Base-by-base conservation (phyloP, 108 stramenopile species). In the Nannochloropsis gaditana region DNA sequence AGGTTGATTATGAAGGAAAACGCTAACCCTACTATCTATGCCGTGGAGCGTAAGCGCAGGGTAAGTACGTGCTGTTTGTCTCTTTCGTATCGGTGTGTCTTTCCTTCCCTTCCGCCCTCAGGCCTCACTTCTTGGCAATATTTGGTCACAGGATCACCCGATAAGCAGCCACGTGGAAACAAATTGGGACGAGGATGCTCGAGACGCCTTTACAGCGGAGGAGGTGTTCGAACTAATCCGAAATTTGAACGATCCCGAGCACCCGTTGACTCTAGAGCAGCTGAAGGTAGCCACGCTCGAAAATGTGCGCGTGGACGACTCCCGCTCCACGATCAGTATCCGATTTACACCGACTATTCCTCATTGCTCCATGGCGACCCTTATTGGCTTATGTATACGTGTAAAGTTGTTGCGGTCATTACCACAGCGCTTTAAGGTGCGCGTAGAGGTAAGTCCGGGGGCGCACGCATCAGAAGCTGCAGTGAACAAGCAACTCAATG, bases 341-440 rank as follows among this genome's bases (percentile, higher is more conserved):
- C 85, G 45, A 2, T 93, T 92, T 85, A 93, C 93, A 42, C 95
- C 95, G 9, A 95, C 95, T 15, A 95, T 98, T 42, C 97, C 99
- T 31, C 99, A 99, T 93, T 99, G 99, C 90, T 93, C 93, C 83
- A 99, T 99, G 99, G 97, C 98, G 2, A 99, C 99, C 9, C 88
- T 98, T 41, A 99, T 99, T 84, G 99, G 99, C 15, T 91, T 99
- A 5, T 95, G 96, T 83, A 83, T 99, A 41, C 91, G 94, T 50
- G 97, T 98, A 50, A 98, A 99, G 89, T 92, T 99, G 19, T 85
- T 94, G 80, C 92, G 98, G 44, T 98, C 96, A 1, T 88, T 98
- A 17, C 95, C 96, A 11, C 47, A 92, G 11, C 89, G 96, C 31
- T 98, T 96, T 91, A 97, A 97, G 87, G 84, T 96, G 11, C 79